A percentile compares a stretch with the other conserved stretches of the same genome.
These are phyloP conservation scores for Allomyces macrogynus DNA, from an alignment of 192 early-diverging fungal genomes.

Conservation along the genomic window DNA sequence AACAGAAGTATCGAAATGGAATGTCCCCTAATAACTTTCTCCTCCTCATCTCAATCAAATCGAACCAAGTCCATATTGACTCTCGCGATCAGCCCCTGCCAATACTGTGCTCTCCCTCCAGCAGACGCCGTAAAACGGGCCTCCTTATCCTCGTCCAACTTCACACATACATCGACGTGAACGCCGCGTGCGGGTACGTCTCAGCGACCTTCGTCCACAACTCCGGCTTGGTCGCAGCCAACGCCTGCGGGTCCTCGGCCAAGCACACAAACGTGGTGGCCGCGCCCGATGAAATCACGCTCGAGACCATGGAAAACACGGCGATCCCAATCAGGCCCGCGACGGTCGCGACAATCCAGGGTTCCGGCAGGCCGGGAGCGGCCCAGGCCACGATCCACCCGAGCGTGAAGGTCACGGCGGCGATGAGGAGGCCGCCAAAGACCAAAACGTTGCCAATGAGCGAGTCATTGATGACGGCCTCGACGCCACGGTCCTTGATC, in stretches of 20 bases:
- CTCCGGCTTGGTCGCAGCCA: constrained; percentile 38
- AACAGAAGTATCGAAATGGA: no score
- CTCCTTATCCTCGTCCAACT: no score
- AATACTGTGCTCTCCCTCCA: no score
- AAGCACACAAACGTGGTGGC: constrained; percentile 88
- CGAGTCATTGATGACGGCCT: constrained; percentile 68
- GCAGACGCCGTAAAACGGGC: no score
- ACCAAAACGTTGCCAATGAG: constrained; percentile 71
- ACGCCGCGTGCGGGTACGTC: constrained; percentile 9
- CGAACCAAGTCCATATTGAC: no score
- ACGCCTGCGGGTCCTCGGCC: constrained; percentile 55
- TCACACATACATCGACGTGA: neutral
- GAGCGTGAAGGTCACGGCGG: constrained; percentile 6
- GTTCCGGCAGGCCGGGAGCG: no score
- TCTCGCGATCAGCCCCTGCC: no score
- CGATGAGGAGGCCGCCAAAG: constrained; percentile 49
- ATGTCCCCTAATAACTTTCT: no score
- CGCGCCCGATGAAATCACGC: constrained; percentile 63
- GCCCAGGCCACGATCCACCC: no score
- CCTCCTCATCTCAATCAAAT: no score
- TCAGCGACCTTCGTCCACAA: constrained; percentile 21
- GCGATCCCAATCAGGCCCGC: constrained; percentile 34
- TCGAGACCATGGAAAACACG: constrained; percentile 61
- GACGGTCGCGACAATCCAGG: neutral
- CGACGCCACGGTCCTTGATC: constrained; percentile 53